phyloP scores from a whole-genome alignment of 305 asterid genomes.

The Fraxinus velutina region DNA sequence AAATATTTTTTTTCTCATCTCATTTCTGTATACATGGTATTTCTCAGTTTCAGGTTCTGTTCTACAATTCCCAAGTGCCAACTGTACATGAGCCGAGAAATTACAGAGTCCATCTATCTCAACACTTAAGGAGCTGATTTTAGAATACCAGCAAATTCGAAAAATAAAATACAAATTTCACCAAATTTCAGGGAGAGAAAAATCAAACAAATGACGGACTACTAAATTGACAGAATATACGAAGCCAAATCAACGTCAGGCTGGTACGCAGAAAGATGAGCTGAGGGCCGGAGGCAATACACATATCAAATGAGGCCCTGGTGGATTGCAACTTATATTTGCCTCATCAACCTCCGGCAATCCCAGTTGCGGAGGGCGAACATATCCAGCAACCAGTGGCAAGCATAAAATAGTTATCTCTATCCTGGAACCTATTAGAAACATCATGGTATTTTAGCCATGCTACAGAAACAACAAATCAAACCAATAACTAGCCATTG shows the following conservation, averaged over 20 bases:
- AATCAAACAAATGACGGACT: neutral
- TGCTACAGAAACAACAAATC: neutral
- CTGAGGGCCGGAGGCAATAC: constrained; percentile 88
- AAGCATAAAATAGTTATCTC: constrained; percentile 72
- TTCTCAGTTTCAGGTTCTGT: constrained; percentile 18
- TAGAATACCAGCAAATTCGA: neutral
- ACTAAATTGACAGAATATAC: neutral
- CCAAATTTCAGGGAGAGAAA: constrained; percentile 29
- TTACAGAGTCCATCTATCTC: constrained; percentile 22
- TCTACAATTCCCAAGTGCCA: constrained; percentile 14
- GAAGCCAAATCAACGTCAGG: constrained; percentile 32
- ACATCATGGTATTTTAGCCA: neutral
- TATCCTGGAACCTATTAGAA: constrained; percentile 69
- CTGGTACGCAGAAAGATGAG: constrained; percentile 89
- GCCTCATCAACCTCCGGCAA: constrained; percentile 68
- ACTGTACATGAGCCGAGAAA: constrained; percentile 32
- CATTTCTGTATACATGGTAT: constrained; percentile 19
- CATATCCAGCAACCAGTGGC: constrained; percentile 93
- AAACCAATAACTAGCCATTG: neutral
- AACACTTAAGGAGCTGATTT: constrained; percentile 19
- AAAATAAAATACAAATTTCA: constrained; percentile 20
- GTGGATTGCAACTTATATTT: constrained; percentile 88
- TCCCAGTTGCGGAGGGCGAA: constrained; percentile 84
- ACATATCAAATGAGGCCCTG: constrained; percentile 87
- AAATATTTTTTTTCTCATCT: constrained; percentile 12